These are phyloP conservation scores for Lepidium didymum DNA, from an alignment of 345 rosid genomes.

Conservation along the genomic window DNA sequence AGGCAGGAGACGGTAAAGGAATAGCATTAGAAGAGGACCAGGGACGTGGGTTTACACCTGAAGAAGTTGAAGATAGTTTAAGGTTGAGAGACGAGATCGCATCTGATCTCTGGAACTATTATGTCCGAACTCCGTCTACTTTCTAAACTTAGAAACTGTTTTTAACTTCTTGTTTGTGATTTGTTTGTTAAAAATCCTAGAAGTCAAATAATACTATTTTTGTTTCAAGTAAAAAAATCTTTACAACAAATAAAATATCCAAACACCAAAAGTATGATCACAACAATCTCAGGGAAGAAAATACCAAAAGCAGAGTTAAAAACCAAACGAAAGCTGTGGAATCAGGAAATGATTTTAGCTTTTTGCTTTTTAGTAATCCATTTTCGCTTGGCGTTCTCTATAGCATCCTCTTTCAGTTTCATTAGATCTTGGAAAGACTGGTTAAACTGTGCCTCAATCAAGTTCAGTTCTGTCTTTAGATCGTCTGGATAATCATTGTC, in stretches of 20 bases:
- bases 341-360: constrained; percentile 16
- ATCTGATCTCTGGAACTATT: constrained; percentile 58
- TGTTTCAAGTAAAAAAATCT: constrained; percentile 9
- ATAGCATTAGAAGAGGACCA: neutral
- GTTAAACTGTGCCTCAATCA: constrained; percentile 45
- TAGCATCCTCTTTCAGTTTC: constrained; percentile 63
- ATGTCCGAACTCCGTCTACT: constrained; percentile 38
- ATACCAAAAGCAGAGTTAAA: neutral
- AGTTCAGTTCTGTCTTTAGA: constrained; percentile 46
- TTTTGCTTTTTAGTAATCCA: constrained; percentile 52
- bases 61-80: constrained; percentile 42
- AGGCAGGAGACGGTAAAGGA: neutral
- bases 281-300: neutral
- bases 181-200: neutral
- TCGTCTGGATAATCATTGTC: constrained; percentile 36
- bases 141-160: neutral
- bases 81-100: constrained; percentile 66
- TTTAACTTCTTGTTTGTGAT: neutral
- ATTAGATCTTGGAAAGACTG: constrained; percentile 52
- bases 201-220: neutral
- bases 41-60: constrained; percentile 1
- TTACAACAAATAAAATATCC: constrained; percentile 27
- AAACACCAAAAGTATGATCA: neutral
- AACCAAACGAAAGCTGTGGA: neutral
- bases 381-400: constrained; percentile 48